phyloP scores from a whole-genome alignment of 2,329 filamentous ascomycete species.

The Ascochyta lentis region DNA sequence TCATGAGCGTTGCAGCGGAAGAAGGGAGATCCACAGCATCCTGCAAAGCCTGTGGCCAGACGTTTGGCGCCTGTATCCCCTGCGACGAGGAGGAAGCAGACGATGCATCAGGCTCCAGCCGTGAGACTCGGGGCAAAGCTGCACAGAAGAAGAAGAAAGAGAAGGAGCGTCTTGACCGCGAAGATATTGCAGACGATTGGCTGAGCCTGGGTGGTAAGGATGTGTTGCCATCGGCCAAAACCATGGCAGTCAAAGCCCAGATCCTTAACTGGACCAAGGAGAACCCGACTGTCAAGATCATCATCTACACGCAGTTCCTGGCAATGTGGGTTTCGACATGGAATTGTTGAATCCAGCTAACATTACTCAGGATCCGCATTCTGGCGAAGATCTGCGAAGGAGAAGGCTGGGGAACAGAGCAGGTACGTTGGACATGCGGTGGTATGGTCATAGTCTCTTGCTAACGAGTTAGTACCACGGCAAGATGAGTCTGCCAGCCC shows the following conservation, averaged over 20 bases:
- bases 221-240: conserved; percentile 55
- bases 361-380: conserved; percentile 51
- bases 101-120: conserved; percentile 1
- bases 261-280: conserved; percentile 55
- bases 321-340: conserved; percentile 47
- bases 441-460: too few species aligned
- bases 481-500: conserved; percentile 52
- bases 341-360: conserved; percentile 6
- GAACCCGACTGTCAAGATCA: conserved; percentile 60
- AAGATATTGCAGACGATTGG: conserved; percentile 50
- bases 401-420: conserved; percentile 58
- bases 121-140: conserved; percentile 24
- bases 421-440: conserved; percentile 33
- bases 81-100: conserved; percentile 34
- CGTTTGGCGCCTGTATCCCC: conserved; percentile 8
- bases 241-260: conserved; percentile 54
- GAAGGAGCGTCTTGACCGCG: conserved; percentile 19
- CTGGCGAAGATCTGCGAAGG: conserved; percentile 57
- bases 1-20: conserved; percentile 38
- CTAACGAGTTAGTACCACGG: conserved; percentile 55
- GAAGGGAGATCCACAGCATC: background rate
- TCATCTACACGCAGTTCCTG: conserved; percentile 67
- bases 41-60: conserved; percentile 46
- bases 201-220: conserved; percentile 43
- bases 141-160: conserved; percentile 25